Base-by-base conservation (phyloP, 805 yeast genomes). In the Zygosaccharomyces kombuchaensis region DNA sequence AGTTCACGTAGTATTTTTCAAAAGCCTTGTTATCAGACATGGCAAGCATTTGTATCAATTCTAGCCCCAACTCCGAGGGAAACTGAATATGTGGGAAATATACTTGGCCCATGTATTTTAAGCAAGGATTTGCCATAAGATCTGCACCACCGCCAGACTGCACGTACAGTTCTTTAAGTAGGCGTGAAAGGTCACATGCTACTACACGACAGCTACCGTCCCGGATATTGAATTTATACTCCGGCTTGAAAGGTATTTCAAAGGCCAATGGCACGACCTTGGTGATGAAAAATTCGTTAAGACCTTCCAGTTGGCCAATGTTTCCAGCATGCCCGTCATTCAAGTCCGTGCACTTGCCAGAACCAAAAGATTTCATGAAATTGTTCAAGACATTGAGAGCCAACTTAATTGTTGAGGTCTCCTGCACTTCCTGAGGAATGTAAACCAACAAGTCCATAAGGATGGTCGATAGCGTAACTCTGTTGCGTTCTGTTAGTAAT, bases 151-250 rank as follows among this genome's bases (percentile, higher is more conserved):
- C 51, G 6, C 55, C 58, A 40, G 60, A 61, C 32, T 57, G 59
- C 5, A 69, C 70, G 52, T 72, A 82, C 50, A 86, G 71, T 2
- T 84, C 74, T 54, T 80, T 84, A 60, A 90, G 76, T 17, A 88
- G 68, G 36, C 78, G 70, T 1, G 93, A 79, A 10, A 87, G 71
- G 58, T 91, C 99, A 53, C 80, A 78, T 1, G 88, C 82, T 31
- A 86, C 74, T 48, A 82, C 74, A 57, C 91, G 75, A 53, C 77
- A 78, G 60, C 87, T 90, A 4, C 95, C 95, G 63, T 89, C 96
- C 52, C 80, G 78, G 40, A 81, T 69, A 58, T 83, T 78, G 56
- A 83, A 81, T 30, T 73, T 75, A 39, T 63, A 63, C 26, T 76
- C 75, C 29, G 81, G 76, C 54, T 84, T 81, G 62, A 87, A 82